These are phyloP conservation scores for Euphorbia pulcherrima DNA, from an alignment of 345 rosid species.

Conservation along the genomic window DNA sequence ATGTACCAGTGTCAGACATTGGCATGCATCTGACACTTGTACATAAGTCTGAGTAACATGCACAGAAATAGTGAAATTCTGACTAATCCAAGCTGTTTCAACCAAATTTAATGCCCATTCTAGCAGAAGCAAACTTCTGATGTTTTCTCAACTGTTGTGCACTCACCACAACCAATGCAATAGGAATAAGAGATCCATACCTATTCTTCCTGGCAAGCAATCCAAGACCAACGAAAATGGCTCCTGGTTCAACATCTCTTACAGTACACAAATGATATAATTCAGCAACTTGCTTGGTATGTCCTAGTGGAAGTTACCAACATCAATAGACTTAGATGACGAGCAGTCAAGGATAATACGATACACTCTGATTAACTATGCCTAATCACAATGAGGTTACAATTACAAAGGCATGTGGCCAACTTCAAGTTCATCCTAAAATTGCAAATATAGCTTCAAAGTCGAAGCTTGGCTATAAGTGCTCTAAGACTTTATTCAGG, in stretches of 20 bases:
- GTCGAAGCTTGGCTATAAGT: slow-evolving; percentile 2
- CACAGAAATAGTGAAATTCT: slow-evolving; percentile 2
- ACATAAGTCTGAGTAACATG: slow-evolving; percentile 12
- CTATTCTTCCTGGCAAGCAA: slow-evolving; percentile 13
- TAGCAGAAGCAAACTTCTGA: slow-evolving; percentile 7
- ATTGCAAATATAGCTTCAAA: too few relatives aligned
- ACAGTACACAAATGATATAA: slow-evolving; percentile 7
- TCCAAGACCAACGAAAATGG: slow-evolving; percentile 12
- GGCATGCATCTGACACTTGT: slow-evolving; percentile 3
- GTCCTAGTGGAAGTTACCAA: slow-evolving; percentile 12
- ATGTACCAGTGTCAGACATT: slow-evolving; percentile 4
- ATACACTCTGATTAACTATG: background rate
- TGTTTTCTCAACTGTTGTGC: background rate
- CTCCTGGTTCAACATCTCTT: slow-evolving; percentile 13
- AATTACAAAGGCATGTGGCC: background rate
- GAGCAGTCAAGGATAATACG: background rate
- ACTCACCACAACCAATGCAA: slow-evolving; percentile 1
- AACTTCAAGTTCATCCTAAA: slow-evolving; percentile 4
- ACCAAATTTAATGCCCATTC: slow-evolving; percentile 6
- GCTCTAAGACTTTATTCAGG: background rate
- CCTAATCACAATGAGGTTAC: background rate
- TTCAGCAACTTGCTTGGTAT: slow-evolving; percentile 11
- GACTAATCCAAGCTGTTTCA: slow-evolving; percentile 1
- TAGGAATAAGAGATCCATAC: slow-evolving; percentile 13
- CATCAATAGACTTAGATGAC: slow-evolving; percentile 9